phyloP scores from a whole-genome alignment of 352 stramenopile species.

The Phytopythium sindhum region DNA sequence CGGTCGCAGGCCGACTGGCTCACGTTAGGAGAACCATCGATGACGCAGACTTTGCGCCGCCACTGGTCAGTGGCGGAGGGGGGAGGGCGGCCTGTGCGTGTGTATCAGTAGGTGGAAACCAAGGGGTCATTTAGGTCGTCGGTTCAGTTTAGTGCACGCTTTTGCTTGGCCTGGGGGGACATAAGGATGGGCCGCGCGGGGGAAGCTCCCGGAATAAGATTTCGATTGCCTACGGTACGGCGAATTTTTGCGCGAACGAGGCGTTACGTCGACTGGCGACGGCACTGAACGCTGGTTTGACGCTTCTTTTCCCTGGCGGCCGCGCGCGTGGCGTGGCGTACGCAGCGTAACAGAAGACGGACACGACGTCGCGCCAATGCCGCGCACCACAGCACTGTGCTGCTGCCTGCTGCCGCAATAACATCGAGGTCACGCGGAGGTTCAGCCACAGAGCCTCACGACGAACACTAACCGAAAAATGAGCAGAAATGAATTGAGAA shows the following conservation, averaged over 20 bases:
- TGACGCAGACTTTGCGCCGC: not conserved
- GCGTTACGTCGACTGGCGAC: not conserved
- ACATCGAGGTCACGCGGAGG: no score
- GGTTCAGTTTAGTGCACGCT: not conserved
- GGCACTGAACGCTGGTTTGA: no score
- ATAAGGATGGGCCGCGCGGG: not conserved
- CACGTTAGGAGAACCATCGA: conserved; percentile 7
- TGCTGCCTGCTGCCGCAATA: no score
- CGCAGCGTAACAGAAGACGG: no score
- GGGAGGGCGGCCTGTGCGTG: not conserved
- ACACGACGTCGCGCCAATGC: no score
- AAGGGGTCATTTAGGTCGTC: not conserved
- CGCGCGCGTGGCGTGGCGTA: no score
- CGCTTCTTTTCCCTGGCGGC: not conserved
- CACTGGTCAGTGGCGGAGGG: not conserved
- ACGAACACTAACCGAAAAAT: no score
- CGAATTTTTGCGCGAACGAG: conserved; percentile 2
- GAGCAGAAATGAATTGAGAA: no score
- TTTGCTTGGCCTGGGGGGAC: not conserved
- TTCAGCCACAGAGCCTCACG: no score
- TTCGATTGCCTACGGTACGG: not conserved
- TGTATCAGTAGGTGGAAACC: conserved; percentile 9
- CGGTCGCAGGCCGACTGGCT: not conserved
- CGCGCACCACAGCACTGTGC: no score
- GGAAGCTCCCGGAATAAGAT: conserved; percentile 2